phyloP scores from a whole-genome alignment of 768 basidiomycete species.

The Serendipita sp. region DNA sequence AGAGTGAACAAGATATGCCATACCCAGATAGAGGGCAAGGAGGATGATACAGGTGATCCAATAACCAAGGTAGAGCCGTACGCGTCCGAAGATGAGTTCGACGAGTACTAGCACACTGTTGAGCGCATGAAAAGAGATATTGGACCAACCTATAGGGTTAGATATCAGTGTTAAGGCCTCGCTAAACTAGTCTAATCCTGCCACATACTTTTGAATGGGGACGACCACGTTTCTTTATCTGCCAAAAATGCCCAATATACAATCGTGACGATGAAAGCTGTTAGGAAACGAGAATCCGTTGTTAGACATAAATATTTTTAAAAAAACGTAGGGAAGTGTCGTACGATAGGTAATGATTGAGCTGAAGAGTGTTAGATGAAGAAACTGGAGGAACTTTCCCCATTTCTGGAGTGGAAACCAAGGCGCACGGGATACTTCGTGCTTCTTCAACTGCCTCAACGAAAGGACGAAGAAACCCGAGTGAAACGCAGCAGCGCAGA shows the following conservation, averaged over 20 bases:
- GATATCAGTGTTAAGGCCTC: neutral
- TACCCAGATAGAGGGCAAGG: slow-evolving; percentile 40
- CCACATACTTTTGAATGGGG: slow-evolving; percentile 15
- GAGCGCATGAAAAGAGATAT: slow-evolving; percentile 43
- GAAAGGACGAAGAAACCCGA: slow-evolving; percentile 27
- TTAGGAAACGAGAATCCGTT: neutral
- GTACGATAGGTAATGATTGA: slow-evolving; percentile 44
- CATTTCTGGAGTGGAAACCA: slow-evolving; percentile 43
- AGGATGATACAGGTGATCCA: slow-evolving; percentile 32
- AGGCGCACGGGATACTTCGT: slow-evolving; percentile 16
- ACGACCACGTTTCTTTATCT: slow-evolving; percentile 25
- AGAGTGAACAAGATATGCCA: slow-evolving; percentile 50
- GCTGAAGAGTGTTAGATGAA: slow-evolving; percentile 38
- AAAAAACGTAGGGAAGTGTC: slow-evolving; percentile 8
- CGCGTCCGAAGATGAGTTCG: slow-evolving; percentile 39
- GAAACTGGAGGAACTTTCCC: slow-evolving; percentile 36
- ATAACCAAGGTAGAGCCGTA: slow-evolving; percentile 36
- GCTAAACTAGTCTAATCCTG: slow-evolving; percentile 12
- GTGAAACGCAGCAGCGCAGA: slow-evolving; percentile 41
- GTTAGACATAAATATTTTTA: neutral
- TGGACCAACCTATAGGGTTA: slow-evolving; percentile 32
- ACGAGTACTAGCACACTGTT: slow-evolving; percentile 41
- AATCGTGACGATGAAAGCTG: slow-evolving; percentile 47
- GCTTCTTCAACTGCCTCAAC: slow-evolving; percentile 10
- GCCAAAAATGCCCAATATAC: slow-evolving; percentile 47